These are phyloP conservation scores for Adansonia grandidieri DNA, from an alignment of 441 rosid species.

Conservation along the genomic window DNA sequence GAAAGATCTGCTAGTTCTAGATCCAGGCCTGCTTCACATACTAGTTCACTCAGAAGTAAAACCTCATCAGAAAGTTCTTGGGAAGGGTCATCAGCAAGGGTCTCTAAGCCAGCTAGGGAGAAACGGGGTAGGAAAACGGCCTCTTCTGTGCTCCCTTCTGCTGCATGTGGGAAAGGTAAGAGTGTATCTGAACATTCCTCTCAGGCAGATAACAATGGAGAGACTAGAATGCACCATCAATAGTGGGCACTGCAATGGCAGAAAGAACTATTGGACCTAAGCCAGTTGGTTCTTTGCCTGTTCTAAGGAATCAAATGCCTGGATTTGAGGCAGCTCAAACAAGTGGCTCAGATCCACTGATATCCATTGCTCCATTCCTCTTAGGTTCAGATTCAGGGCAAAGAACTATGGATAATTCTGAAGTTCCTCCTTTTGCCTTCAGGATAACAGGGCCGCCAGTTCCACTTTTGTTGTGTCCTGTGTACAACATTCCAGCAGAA, in stretches of 20 bases:
- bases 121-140: constrained; percentile 63
- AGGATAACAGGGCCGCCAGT: constrained; percentile 84
- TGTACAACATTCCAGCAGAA: constrained; percentile 56
- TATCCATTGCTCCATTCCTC: constrained; percentile 65
- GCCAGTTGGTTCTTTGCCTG: constrained; percentile 55
- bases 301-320: constrained; percentile 58
- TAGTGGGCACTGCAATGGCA: constrained; percentile 45
- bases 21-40: constrained; percentile 49
- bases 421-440: constrained; percentile 58
- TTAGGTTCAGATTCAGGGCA: constrained; percentile 68
- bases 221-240: constrained; percentile 60
- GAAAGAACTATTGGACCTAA: constrained; percentile 59
- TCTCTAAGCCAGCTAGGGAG: constrained; percentile 61
- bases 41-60: constrained; percentile 77
- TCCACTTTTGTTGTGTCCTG: constrained; percentile 70
- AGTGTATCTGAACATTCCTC: constrained; percentile 65
- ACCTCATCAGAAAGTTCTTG: constrained; percentile 87
- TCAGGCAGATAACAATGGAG: constrained; percentile 64
- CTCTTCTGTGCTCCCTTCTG: constrained; percentile 48
- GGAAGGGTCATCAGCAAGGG: constrained; percentile 79
- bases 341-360: constrained; percentile 69
- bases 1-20: constrained; percentile 64
- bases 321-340: constrained; percentile 71
- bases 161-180: constrained; percentile 62
- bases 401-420: constrained; percentile 63